phyloP scores from a whole-genome alignment of 257 asterid species.

The Solanum neorickii region DNA sequence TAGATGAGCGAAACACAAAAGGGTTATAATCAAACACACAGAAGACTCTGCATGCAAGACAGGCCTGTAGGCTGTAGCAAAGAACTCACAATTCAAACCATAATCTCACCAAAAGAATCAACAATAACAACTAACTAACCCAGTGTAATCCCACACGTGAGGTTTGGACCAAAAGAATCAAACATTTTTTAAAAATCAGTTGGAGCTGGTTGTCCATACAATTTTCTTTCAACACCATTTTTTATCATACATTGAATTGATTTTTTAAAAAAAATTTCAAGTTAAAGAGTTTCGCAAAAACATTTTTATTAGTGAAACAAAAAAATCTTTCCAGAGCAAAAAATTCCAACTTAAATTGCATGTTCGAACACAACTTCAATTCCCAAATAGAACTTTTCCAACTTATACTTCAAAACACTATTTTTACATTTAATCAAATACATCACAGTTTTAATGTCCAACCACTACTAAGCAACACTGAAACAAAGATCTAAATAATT shows the following conservation, averaged over 20 bases:
- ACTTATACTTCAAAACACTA: not conserved
- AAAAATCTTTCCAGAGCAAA: rapidly evolving
- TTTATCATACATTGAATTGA: not conserved
- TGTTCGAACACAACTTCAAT: not conserved
- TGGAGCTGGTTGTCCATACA: not conserved
- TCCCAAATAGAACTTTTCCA: not conserved
- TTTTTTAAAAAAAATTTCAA: not conserved
- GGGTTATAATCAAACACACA: not conserved
- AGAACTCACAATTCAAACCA: not conserved
- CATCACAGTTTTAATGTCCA: not conserved
- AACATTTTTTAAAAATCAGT: too few relatives aligned
- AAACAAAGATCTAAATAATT: not conserved
- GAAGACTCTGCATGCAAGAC: not conserved
- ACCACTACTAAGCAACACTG: not conserved
- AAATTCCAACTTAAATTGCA: not conserved
- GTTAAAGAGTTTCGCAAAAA: not conserved
- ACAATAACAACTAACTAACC: not conserved
- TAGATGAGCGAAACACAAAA: not conserved
- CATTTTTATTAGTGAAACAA: not conserved
- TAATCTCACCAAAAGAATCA: not conserved
- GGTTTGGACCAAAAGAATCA: too few relatives aligned
- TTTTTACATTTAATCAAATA: not conserved
- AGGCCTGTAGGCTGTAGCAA: not conserved
- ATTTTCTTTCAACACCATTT: not conserved
- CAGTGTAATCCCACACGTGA: not conserved